Evolutionary conservation across 2,329 filamentous ascomycete species (phyloP).

Genomic region (Didymella keratinophila): DNA sequence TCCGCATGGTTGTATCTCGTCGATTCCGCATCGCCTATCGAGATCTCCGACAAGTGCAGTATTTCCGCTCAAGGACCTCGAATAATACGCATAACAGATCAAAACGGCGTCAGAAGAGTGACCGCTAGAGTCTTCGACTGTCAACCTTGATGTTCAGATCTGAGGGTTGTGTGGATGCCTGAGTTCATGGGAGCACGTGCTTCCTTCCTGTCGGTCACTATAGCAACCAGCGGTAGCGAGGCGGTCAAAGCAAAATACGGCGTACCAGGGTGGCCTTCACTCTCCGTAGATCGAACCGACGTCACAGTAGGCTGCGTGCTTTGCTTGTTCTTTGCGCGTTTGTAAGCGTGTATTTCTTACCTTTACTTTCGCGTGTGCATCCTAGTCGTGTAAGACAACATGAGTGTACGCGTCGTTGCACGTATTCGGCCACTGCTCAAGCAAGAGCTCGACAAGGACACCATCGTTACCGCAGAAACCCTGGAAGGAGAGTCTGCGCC

Average conservation of each 20-base stretch:
- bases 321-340: conserved; percentile 43
- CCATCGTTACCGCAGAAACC: conserved; percentile 74
- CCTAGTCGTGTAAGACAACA: conserved; percentile 30
- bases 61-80: neutral
- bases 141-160: neutral
- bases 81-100: neutral
- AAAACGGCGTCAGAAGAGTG: neutral
- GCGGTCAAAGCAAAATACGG: conserved; percentile 21
- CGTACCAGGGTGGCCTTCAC: conserved; percentile 20
- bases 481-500: conserved; percentile 52
- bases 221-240: conserved; percentile 15
- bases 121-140: neutral
- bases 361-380: conserved; percentile 17
- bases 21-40: neutral
- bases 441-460: conserved; percentile 84
- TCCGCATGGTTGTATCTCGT: neutral
- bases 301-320: conserved; percentile 40
- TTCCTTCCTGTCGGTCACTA: conserved; percentile 2
- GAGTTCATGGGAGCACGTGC: conserved; percentile 25
- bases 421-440: conserved; percentile 88
- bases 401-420: conserved; percentile 84
- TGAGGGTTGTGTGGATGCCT: neutral
- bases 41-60: neutral
- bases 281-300: conserved; percentile 34
- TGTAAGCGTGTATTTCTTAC: conserved; percentile 31